A percentile compares a stretch with the other conserved stretches of the same genome.
Evolutionary conservation across 108 stramenopile genomes (phyloP).

Genomic region (Skeletonema marinoi): DNA sequence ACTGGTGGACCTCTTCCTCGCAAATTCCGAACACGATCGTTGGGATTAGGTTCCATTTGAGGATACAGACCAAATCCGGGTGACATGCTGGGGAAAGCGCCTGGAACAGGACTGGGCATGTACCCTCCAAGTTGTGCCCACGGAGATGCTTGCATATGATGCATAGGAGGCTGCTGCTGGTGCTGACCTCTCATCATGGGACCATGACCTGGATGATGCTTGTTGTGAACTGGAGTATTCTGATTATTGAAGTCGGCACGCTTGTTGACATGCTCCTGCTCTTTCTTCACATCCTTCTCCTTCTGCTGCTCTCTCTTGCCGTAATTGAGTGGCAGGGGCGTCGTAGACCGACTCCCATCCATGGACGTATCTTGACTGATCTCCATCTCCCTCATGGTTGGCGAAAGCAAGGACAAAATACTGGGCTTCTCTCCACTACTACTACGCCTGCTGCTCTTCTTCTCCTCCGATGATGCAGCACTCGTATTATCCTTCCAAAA

Average conservation of each 20-base stretch:
- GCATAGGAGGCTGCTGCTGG: constrained; percentile 8
- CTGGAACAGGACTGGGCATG: constrained; percentile 43
- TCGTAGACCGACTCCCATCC: constrained; percentile 57
- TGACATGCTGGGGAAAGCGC: constrained; percentile 36
- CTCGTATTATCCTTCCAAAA: constrained; percentile 50
- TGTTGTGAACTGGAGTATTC: background rate
- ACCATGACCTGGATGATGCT: background rate
- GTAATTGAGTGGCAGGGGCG: constrained; percentile 74
- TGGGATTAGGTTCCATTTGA: constrained; percentile 17
- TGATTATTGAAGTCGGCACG: background rate
- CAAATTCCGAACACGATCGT: constrained; percentile 81
- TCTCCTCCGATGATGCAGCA: constrained; percentile 59
- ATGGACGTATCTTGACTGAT: constrained; percentile 37
- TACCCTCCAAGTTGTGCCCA: constrained; percentile 12
- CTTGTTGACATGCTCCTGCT: background rate
- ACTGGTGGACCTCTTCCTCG: constrained; percentile 70
- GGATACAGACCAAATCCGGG: constrained; percentile 30
- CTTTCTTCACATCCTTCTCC: background rate
- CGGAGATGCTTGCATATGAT: constrained; percentile 16
- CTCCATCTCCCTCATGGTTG: constrained; percentile 41
- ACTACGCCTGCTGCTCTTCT: constrained; percentile 21
- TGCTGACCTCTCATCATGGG: background rate
- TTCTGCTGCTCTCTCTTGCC: constrained; percentile 11
- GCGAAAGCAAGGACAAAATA: constrained; percentile 68
- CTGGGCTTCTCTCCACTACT: constrained; percentile 48